A percentile compares a stretch with the other conserved stretches of the same genome.
phyloP scores from a whole-genome alignment of 306 rosid species.

The Coriaria nepalensis region DNA sequence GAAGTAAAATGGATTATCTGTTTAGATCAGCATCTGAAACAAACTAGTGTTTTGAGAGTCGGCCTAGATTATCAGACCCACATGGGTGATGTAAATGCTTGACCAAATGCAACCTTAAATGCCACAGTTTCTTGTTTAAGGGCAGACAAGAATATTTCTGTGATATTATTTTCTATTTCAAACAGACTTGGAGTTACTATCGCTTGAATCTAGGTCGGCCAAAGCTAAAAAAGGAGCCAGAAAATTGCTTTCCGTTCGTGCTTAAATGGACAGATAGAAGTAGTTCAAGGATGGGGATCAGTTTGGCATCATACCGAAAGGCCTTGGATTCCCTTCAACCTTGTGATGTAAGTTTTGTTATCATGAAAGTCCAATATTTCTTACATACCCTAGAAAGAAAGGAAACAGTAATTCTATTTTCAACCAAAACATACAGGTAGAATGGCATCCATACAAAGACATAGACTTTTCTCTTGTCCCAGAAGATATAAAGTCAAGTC shows the following conservation, averaged over 20 bases:
- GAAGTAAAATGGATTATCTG: no score
- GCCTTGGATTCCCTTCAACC: constrained; percentile 66
- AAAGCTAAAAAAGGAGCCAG: constrained; percentile 52
- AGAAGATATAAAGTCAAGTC: constrained; percentile 32
- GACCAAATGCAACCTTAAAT: no score
- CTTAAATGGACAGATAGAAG: constrained; percentile 74
- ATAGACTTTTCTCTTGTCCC: constrained; percentile 43
- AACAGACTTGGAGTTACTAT: constrained; percentile 76
- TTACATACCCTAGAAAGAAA: constrained; percentile 4
- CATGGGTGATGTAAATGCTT: no score
- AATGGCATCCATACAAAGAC: constrained; percentile 71
- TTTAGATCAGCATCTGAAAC: no score
- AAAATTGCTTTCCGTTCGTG: constrained; percentile 49
- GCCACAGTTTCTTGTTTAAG: no score
- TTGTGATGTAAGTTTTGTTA: constrained; percentile 39
- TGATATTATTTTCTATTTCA: no score
- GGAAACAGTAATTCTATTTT: constrained; percentile 15
- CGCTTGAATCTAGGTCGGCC: constrained; percentile 69
- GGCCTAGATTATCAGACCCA: no score
- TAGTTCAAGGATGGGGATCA: constrained; percentile 50
- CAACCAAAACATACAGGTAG: constrained; percentile 31
- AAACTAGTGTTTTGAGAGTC: no score
- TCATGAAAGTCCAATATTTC: background rate
- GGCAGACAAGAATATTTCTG: no score
- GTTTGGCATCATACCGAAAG: constrained; percentile 60